These are phyloP conservation scores for Pholiota microspora DNA, from an alignment of 768 basidiomycete genomes.

Conservation along the genomic window DNA sequence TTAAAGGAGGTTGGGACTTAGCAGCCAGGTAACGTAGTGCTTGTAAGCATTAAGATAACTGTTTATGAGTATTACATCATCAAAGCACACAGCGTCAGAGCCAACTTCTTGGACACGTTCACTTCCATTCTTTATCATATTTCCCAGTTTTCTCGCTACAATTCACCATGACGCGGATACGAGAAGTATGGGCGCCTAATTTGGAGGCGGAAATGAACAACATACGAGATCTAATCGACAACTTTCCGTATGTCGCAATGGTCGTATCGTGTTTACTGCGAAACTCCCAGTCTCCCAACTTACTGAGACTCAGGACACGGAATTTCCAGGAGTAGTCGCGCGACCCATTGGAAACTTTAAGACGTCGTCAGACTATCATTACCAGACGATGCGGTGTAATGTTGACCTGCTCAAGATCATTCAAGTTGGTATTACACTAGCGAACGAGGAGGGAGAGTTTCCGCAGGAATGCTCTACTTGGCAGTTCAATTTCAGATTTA, in stretches of 20 bases:
- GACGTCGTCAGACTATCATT: constrained; percentile 97
- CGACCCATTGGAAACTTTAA: constrained; percentile 96
- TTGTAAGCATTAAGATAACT: not conserved
- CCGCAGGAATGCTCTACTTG: constrained; percentile 91
- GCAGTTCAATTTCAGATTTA: constrained; percentile 99
- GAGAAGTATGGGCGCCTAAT: constrained; percentile 94
- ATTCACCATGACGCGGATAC: constrained; percentile 70
- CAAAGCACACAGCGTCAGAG: not conserved
- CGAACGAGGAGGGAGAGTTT: constrained; percentile 90
- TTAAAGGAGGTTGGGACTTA: too few species aligned
- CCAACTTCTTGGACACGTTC: constrained; percentile 1
- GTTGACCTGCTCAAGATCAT: constrained; percentile 98
- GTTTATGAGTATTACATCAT: constrained; percentile 4
- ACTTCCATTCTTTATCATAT: not conserved
- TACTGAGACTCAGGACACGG: constrained; percentile 76
- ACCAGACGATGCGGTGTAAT: constrained; percentile 99
- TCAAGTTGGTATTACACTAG: constrained; percentile 92
- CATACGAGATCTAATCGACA: constrained; percentile 84
- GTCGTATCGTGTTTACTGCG: constrained; percentile 41
- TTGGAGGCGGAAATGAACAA: constrained; percentile 90
- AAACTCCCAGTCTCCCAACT: constrained; percentile 20
- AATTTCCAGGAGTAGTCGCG: constrained; percentile 98
- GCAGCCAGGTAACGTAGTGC: too few species aligned
- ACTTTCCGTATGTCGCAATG: constrained; percentile 95
- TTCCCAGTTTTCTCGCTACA: constrained; percentile 1